Evolutionary conservation across 768 basidiomycete species (phyloP).

Genomic region (Auriscalpium orientale): DNA sequence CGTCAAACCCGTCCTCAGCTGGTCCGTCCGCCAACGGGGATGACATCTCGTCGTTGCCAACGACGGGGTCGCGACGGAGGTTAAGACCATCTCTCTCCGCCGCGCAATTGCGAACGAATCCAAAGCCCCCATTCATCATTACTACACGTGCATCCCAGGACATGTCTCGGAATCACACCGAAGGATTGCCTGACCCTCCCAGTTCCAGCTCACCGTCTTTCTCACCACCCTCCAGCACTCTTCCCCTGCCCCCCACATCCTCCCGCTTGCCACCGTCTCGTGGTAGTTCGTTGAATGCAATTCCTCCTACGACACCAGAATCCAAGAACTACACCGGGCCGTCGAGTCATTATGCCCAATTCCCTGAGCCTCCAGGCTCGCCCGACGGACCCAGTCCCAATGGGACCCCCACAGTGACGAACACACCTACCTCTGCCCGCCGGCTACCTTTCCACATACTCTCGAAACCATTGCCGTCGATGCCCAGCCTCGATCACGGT

Average conservation of each 20-base stretch:
- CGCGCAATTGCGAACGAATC: slow-evolving; percentile 53
- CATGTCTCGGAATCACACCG: slow-evolving; percentile 39
- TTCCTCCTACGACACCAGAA: slow-evolving; percentile 33
- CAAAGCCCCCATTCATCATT: slow-evolving; percentile 10
- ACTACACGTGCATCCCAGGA: slow-evolving; percentile 27
- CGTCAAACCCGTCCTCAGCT: slow-evolving; percentile 37
- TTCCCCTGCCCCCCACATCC: slow-evolving; percentile 28
- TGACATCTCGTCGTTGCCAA: slow-evolving; percentile 41
- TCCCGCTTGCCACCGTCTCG: slow-evolving; percentile 54
- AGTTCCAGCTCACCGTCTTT: slow-evolving; percentile 31
- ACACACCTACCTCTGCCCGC: slow-evolving; percentile 12
- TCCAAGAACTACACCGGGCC: slow-evolving; percentile 53
- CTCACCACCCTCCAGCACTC: slow-evolving; percentile 19
- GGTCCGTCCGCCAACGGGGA: slow-evolving; percentile 49
- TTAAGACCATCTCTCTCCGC: slow-evolving; percentile 73
- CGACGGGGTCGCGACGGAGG: slow-evolving; percentile 44
- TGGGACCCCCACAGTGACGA: slow-evolving; percentile 11
- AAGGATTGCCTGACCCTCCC: slow-evolving; percentile 21
- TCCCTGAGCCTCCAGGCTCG: slow-evolving; percentile 54
- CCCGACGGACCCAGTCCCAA: slow-evolving; percentile 24
- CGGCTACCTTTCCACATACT: slow-evolving; percentile 59
- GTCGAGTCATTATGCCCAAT: slow-evolving; percentile 60
- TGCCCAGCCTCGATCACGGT: slow-evolving; percentile 25
- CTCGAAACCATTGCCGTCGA: slow-evolving; percentile 38
- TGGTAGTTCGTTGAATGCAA: slow-evolving; percentile 28